Evolutionary conservation across 1,284 basidiomycete species (phyloP).

Genomic region (Mycena citricolor): DNA sequence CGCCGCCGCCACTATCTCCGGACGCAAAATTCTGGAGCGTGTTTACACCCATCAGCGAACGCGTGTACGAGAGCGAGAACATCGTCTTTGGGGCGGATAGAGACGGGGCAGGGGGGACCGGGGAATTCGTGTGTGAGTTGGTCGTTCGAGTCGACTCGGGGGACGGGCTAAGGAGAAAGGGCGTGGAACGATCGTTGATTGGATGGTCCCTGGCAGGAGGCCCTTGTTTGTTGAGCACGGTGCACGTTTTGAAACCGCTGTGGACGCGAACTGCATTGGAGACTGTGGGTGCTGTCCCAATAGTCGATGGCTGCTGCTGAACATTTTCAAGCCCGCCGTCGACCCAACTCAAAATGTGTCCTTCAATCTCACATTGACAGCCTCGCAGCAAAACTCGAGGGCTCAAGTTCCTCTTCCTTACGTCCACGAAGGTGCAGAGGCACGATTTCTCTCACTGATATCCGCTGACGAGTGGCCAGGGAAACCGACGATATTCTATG

Average conservation of each 20-base stretch:
- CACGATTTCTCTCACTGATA: not conserved
- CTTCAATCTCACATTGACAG: conserved; percentile 87
- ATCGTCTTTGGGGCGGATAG: conserved; percentile 59
- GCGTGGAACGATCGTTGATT: conserved; percentile 60
- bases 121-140: conserved; percentile 64
- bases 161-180: conserved; percentile 42
- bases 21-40: conserved; percentile 74
- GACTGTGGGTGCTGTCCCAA: conserved; percentile 6
- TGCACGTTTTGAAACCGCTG: conserved; percentile 50
- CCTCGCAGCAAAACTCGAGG: conserved; percentile 76
- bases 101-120: conserved; percentile 42
- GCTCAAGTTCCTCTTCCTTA: conserved; percentile 85
- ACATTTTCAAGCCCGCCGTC: conserved; percentile 35
- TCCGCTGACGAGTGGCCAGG: conserved; percentile 15
- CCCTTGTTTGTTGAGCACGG: conserved; percentile 45
- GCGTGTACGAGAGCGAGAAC: conserved; percentile 56
- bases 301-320: not conserved
- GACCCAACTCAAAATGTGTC: conserved; percentile 68
- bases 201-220: conserved; percentile 51
- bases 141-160: conserved; percentile 49
- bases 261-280: conserved; percentile 30
- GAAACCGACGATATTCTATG: conserved; percentile 52
- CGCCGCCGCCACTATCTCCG: conserved; percentile 61
- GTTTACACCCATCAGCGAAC: conserved; percentile 65
- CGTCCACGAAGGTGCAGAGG: conserved; percentile 69